These are phyloP conservation scores for Haberlea rhodopensis DNA, from an alignment of 257 asterid species.

Conservation along the genomic window DNA sequence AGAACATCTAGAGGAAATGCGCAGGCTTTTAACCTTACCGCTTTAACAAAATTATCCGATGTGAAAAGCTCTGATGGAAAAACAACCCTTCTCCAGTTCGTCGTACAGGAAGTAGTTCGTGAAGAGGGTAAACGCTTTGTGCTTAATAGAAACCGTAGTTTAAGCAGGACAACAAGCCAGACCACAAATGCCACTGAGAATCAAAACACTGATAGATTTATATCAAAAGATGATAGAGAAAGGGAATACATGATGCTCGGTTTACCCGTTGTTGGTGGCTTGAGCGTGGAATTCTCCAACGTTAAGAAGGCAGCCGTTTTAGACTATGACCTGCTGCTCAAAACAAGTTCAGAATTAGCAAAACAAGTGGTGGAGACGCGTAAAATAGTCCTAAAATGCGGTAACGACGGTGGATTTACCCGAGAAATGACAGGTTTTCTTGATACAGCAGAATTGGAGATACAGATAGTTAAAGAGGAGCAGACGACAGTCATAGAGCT, in stretches of 20 bases:
- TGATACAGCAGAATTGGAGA: constrained; percentile 56
- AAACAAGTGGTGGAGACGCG: constrained; percentile 43
- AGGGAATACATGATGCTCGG: constrained; percentile 83
- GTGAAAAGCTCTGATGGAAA: constrained; percentile 87
- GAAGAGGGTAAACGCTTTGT: constrained; percentile 90
- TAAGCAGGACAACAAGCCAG: constrained; percentile 49
- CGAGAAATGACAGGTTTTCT: constrained; percentile 58
- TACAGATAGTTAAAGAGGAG: constrained; percentile 47
- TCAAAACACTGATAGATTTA: constrained; percentile 25
- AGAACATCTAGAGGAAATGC: constrained; percentile 91
- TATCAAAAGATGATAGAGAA: constrained; percentile 54
- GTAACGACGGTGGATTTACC: constrained; percentile 40
- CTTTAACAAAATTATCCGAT: constrained; percentile 73
- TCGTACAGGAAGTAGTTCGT: constrained; percentile 82
- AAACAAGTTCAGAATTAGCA: constrained; percentile 39
- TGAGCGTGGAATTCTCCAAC: constrained; percentile 65
- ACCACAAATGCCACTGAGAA: constrained; percentile 26
- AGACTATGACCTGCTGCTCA: constrained; percentile 48
- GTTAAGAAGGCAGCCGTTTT: constrained; percentile 68
- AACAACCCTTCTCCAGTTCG: constrained; percentile 80
- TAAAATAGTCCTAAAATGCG: constrained; percentile 34
- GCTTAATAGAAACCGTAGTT: constrained; percentile 41
- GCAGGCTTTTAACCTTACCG: constrained; percentile 77
- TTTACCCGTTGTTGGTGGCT: constrained; percentile 73
- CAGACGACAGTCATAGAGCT: constrained; percentile 65